Conservation (phyloP, 768 basidiomycete species). For the Trametes gibbosa region DNA sequence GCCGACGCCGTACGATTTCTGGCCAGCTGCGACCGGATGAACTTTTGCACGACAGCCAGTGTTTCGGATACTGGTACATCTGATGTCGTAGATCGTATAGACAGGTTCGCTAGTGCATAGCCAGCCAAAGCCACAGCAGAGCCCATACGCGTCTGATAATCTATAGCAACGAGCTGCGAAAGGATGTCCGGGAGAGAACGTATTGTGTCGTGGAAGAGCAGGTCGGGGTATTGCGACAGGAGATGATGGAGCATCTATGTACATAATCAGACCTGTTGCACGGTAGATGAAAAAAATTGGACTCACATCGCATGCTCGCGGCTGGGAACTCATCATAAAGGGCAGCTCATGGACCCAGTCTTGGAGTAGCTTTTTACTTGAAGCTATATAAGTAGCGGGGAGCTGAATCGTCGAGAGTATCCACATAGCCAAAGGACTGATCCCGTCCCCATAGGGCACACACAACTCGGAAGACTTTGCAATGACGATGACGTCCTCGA, state of each 20-base stretch:
- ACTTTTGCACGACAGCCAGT: not conserved
- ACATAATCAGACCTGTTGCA: not conserved
- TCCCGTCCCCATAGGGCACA: constrained; percentile 42
- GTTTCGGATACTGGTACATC: not conserved
- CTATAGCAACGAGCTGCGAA: not conserved
- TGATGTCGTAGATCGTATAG: not conserved
- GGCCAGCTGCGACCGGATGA: not conserved
- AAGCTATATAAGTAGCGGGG: constrained; percentile 27
- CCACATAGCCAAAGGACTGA: constrained; percentile 47
- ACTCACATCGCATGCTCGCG: constrained; percentile 3
- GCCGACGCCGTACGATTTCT: not conserved
- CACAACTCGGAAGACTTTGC: constrained; percentile 35
- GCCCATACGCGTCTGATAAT: not conserved
- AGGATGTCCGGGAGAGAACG: not conserved
- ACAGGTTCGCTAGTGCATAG: not conserved
- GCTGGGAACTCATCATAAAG: not conserved
- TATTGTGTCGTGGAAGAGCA: not conserved
- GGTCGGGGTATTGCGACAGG: constrained; percentile 6
- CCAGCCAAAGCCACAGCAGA: constrained; percentile 6
- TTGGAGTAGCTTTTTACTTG: not conserved
- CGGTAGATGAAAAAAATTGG: no score
- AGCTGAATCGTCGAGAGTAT: constrained; percentile 49
- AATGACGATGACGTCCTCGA: constrained; percentile 45
- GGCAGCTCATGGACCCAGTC: not conserved
- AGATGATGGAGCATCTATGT: constrained; percentile 8